Conservation (phyloP, 306 rosid genomes). For the Dalbergia oliveri region DNA sequence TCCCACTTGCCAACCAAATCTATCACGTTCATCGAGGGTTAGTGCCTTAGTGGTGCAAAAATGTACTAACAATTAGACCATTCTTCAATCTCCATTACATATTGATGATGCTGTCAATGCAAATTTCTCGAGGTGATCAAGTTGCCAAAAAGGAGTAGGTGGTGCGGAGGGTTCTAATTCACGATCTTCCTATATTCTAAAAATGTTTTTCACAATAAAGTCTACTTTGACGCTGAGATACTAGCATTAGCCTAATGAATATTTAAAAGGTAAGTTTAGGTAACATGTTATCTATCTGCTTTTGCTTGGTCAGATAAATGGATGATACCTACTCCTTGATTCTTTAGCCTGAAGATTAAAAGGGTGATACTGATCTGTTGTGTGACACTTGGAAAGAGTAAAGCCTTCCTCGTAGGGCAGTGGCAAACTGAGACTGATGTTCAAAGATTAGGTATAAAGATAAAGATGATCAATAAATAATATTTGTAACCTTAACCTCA, state of each 20-base stretch:
- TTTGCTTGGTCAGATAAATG: constrained; percentile 15
- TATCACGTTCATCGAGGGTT: constrained; percentile 27
- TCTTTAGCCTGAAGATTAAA: constrained; percentile 17
- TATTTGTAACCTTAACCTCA: no score
- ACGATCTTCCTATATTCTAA: not conserved
- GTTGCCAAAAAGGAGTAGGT: not conserved
- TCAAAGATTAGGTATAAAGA: constrained; percentile 1
- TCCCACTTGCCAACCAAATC: constrained; percentile 36
- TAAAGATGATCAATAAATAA: not conserved
- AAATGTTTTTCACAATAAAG: not conserved
- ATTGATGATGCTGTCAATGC: not conserved
- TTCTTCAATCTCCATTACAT: constrained; percentile 28
- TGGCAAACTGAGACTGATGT: constrained; percentile 4
- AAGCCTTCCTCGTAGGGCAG: not conserved
- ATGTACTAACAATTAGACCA: constrained; percentile 23
- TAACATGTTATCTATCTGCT: constrained; percentile 21
- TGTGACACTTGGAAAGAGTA: not conserved
- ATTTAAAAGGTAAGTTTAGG: constrained; percentile 3
- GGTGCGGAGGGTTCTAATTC: not conserved
- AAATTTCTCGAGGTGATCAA: constrained; percentile 15
- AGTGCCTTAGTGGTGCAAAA: constrained; percentile 25
- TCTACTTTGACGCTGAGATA: constrained; percentile 5
- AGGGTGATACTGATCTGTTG: not conserved
- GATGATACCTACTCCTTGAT: not conserved
- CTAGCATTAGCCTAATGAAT: not conserved